Evolutionary conservation across 2,329 filamentous ascomycete genomes (phyloP).

Genomic region (Xylariaceae sp.): DNA sequence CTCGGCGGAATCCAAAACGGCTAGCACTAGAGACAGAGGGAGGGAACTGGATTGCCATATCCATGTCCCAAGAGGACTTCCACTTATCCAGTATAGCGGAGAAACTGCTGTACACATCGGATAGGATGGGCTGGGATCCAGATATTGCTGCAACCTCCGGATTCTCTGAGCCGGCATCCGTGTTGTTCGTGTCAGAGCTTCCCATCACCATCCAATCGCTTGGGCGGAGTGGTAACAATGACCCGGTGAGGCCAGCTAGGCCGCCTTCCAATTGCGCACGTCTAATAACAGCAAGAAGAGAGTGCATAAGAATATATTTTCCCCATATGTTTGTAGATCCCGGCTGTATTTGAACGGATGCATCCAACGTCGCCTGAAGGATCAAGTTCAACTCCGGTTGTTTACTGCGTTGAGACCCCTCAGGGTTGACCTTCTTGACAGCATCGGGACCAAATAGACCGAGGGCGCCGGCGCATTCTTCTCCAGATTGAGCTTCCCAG

Average conservation of each 20-base stretch:
- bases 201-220: slow-evolving; percentile 51
- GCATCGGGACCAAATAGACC: slow-evolving; percentile 55
- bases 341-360: slow-evolving; percentile 54
- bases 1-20: slow-evolving; percentile 64
- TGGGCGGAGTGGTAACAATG: slow-evolving; percentile 53
- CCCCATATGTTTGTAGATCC: slow-evolving; percentile 65
- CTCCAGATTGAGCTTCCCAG: slow-evolving; percentile 59
- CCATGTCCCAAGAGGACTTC: slow-evolving; percentile 66
- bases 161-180: slow-evolving; percentile 40
- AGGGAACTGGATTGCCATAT: slow-evolving; percentile 64
- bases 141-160: slow-evolving; percentile 45
- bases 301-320: slow-evolving; percentile 70
- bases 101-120: slow-evolving; percentile 44
- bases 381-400: slow-evolving; percentile 61
- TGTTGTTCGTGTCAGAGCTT: slow-evolving; percentile 38
- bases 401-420: slow-evolving; percentile 57
- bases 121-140: slow-evolving; percentile 36
- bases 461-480: slow-evolving; percentile 60
- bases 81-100: slow-evolving; percentile 62
- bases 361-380: slow-evolving; percentile 56
- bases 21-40: slow-evolving; percentile 47
- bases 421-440: slow-evolving; percentile 52
- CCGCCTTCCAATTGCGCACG: slow-evolving; percentile 40
- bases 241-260: slow-evolving; percentile 34
- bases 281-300: slow-evolving; percentile 57